A percentile compares a stretch with the other conserved stretches of the same genome.
Conservation (phyloP, 441 rosid species). For the Bocquillonia castaneifolia region DNA sequence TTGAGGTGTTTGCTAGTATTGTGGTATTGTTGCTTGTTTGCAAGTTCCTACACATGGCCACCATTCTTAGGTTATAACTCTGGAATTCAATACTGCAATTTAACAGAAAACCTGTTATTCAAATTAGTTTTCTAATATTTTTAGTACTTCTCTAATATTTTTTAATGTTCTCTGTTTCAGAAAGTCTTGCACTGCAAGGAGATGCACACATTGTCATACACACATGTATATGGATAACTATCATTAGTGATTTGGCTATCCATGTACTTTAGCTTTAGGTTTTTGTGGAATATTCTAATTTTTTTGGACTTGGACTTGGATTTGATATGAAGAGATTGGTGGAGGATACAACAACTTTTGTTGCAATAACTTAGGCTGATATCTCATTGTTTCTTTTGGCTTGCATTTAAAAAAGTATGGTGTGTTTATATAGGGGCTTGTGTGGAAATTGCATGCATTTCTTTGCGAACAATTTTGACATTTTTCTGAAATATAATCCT, state of each 20-base stretch:
- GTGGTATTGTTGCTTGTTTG: background rate
- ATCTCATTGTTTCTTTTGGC: background rate
- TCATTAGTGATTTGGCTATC: background rate
- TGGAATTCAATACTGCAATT: background rate
- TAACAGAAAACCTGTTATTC: background rate
- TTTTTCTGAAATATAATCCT: constrained; percentile 18
- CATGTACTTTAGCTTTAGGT: background rate
- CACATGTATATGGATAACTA: background rate
- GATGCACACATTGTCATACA: background rate
- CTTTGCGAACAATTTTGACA: background rate
- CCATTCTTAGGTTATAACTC: background rate
- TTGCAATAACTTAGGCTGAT: background rate
- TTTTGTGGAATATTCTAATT: background rate
- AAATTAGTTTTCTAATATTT: too few relatives aligned
- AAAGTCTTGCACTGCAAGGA: background rate
- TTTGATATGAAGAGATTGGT: background rate
- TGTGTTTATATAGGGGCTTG: background rate
- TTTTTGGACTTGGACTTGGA: background rate
- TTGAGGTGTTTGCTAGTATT: background rate
- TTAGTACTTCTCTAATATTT: background rate
- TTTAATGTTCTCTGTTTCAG: background rate
- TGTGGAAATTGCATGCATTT: background rate
- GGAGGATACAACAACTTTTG: background rate
- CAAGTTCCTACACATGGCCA: too few relatives aligned
- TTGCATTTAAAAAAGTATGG: background rate